phyloP scores from a whole-genome alignment of 2,329 filamentous ascomycete genomes.

The Raffaelea albimanens region DNA sequence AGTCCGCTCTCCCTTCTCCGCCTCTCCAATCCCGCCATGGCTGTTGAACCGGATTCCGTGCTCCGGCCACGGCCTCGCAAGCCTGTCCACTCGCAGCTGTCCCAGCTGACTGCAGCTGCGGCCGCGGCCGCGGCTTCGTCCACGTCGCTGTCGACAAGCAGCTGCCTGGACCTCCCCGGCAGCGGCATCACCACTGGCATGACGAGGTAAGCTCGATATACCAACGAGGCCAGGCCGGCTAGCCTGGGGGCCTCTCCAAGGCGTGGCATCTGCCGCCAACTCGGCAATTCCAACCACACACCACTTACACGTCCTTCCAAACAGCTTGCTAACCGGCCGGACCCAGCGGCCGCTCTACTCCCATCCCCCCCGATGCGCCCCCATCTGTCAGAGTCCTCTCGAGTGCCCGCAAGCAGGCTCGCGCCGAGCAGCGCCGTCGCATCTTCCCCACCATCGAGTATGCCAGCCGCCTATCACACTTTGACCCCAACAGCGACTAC shows the following conservation, averaged over 20 bases:
- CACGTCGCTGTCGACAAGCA: conserved; percentile 14
- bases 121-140: conserved; percentile 16
- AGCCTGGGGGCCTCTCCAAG: too few relatives aligned
- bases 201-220: too few relatives aligned
- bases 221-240: too few relatives aligned
- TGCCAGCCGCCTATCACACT: conserved; percentile 83
- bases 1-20: too few relatives aligned
- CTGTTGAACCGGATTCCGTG: conserved; percentile 28
- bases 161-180: conserved; percentile 22
- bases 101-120: conserved; percentile 29
- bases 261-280: too few relatives aligned
- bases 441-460: conserved; percentile 93
- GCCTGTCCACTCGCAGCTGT: conserved; percentile 37
- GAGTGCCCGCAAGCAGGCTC: conserved; percentile 71
- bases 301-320: too few relatives aligned
- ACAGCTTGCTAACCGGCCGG: not conserved
- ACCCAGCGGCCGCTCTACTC: conserved; percentile 69
- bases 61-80: conserved; percentile 41
- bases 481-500: conserved; percentile 86
- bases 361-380: conserved; percentile 80
- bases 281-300: too few relatives aligned
- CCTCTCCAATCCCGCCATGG: too few relatives aligned
- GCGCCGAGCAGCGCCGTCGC: conserved; percentile 70
- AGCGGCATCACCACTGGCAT: conserved; percentile 29
- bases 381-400: conserved; percentile 83